phyloP scores from a whole-genome alignment of 2,329 filamentous ascomycete species.

The Fusarium longipes region DNA sequence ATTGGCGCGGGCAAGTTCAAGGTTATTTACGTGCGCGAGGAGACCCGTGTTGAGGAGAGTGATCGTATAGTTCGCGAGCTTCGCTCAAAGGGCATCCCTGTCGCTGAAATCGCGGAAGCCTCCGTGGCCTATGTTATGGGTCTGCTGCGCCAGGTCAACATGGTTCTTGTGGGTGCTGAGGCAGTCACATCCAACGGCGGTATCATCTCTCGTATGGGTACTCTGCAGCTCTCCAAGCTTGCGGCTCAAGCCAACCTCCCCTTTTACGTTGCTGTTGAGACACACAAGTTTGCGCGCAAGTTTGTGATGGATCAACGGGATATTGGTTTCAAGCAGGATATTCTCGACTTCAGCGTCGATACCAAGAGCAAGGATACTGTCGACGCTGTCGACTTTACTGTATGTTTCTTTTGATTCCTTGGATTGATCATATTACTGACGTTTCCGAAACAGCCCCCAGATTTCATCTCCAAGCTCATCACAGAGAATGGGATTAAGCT shows the following conservation, averaged over 20 bases:
- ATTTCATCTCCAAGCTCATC: slow-evolving; percentile 77
- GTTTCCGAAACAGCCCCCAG: slow-evolving; percentile 64
- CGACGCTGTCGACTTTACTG: slow-evolving; percentile 77
- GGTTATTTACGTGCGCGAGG: slow-evolving; percentile 81
- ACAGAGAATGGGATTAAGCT: slow-evolving; percentile 80
- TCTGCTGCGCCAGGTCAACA: slow-evolving; percentile 67
- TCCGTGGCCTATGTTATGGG: slow-evolving; percentile 84
- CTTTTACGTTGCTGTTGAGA: slow-evolving; percentile 93
- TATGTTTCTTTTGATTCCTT: slow-evolving; percentile 51
- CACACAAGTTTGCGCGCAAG: slow-evolving; percentile 93
- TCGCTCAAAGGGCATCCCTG: slow-evolving; percentile 79
- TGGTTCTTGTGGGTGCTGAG: slow-evolving; percentile 77
- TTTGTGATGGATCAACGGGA: slow-evolving; percentile 86
- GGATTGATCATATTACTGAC: not conserved
- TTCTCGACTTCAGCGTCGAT: slow-evolving; percentile 77
- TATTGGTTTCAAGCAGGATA: slow-evolving; percentile 79
- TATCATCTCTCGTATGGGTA: slow-evolving; percentile 87
- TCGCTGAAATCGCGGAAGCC: slow-evolving; percentile 68
- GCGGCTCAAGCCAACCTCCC: slow-evolving; percentile 76
- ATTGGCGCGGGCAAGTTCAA: slow-evolving; percentile 74
- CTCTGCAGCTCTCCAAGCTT: slow-evolving; percentile 85
- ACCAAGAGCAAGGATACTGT: slow-evolving; percentile 57
- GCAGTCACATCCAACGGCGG: slow-evolving; percentile 95
- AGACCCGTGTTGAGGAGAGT: slow-evolving; percentile 68
- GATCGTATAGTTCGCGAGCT: slow-evolving; percentile 77